Base-by-base conservation (phyloP, 495 filamentous ascomycete species). In the Aspergillus panamensis region DNA sequence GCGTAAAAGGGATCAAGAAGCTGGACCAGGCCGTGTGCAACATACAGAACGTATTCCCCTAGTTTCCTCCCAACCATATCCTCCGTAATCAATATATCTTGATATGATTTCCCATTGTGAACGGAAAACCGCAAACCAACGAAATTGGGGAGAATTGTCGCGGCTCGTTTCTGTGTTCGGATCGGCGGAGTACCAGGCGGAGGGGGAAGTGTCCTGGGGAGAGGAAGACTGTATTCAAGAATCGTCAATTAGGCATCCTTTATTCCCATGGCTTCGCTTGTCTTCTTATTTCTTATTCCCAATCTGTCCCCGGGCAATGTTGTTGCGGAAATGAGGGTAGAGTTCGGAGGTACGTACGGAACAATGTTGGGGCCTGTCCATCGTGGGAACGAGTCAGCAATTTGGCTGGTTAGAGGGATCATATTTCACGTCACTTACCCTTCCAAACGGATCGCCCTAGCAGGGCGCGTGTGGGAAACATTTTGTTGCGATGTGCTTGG, bases 1-100 rank as follows among this genome's bases (percentile, higher is more conserved):
- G 25, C 5, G 42, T 47, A n/a, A 29, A 56, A 42, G 43, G 2
- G 42, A 16, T 16, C 52, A 5, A 25, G 5, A 25, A 25, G 5
- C 25, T 5, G 2, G 5, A 25, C 25, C 2, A 5, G 25, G 25
- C 5, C 25, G 5, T 25, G 25, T 5, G 25, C 43, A 7, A 86
- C 92, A 72, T 84, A 96, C 92, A 82, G 66, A 60, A 92, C 84
- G 73, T 96, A 98, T 77, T 97, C 95, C 59, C 94, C 94, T 66
- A 98, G 79, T 75, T 97, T 98, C 71, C 95, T 87, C 42, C 95
- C 94, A 14, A 98, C 95, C 95, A 98, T 97, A 68, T 97, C 91
- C 73, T 97, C 93, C 40, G 92, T 96, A 58, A 98, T 87, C 47
- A 79, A 78, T 31, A 97, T 78, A 69, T 97, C 95, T 59, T 89